Evolutionary conservation across 768 basidiomycete genomes (phyloP).

Genomic region (Porphyrellus cyaneotinctus): DNA sequence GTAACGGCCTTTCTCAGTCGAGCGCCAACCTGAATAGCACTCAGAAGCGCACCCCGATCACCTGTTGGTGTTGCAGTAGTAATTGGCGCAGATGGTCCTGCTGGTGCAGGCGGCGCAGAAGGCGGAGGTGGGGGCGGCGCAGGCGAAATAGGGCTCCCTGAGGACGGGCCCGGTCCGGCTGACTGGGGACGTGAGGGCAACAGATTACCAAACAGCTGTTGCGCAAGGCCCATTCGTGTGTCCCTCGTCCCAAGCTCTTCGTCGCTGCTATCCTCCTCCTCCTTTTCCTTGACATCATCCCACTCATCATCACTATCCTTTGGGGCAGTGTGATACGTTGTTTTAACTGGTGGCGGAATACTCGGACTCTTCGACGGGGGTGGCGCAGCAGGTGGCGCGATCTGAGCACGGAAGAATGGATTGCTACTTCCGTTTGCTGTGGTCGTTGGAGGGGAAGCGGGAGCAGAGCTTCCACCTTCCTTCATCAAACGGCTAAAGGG

Average conservation of each 20-base stretch:
- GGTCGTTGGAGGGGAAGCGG: conserved; percentile 19
- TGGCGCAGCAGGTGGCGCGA: conserved; percentile 34
- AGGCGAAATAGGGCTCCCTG: conserved; percentile 8
- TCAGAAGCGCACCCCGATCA: conserved; percentile 64
- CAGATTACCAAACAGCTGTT: conserved; percentile 71
- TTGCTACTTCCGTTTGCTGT: conserved; percentile 54
- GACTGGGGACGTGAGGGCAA: conserved; percentile 57
- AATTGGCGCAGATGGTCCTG: conserved; percentile 23
- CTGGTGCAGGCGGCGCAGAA: conserved; percentile 41
- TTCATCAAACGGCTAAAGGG: conserved; percentile 73
- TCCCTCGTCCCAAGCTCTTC: conserved; percentile 71
- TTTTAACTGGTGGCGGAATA: conserved; percentile 47
- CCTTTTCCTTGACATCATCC: conserved; percentile 77
- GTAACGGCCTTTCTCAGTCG: conserved; percentile 74
- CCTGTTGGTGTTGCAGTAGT: conserved; percentile 39
- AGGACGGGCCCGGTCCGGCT: conserved; percentile 36
- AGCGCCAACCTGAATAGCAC: conserved; percentile 74
- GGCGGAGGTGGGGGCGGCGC: conserved; percentile 30
- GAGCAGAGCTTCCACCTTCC: conserved; percentile 37
- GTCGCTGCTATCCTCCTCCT: conserved; percentile 68
- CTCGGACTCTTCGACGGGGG: conserved; percentile 35
- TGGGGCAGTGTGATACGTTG: conserved; percentile 61
- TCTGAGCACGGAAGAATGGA: conserved; percentile 65
- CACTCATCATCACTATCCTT: conserved; percentile 69
- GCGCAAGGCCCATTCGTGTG: conserved; percentile 68